These are phyloP conservation scores for Forsythia suspensa DNA, from an alignment of 257 asterid species.

Conservation along the genomic window DNA sequence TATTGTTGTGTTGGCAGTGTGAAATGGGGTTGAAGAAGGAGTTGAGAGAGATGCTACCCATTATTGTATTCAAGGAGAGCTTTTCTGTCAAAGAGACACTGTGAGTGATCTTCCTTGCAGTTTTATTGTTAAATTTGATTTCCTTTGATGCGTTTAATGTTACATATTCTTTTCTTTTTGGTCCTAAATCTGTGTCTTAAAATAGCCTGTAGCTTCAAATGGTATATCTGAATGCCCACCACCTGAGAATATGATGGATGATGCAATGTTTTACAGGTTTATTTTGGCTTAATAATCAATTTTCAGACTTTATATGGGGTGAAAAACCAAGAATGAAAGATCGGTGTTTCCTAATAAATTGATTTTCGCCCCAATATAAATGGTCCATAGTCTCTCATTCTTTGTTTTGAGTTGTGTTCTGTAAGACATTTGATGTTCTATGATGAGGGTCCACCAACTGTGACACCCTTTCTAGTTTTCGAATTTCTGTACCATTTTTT, in stretches of 20 bases:
- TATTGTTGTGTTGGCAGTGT: conserved; percentile 43
- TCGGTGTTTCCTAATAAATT: background rate
- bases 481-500: background rate
- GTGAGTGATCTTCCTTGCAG: conserved; percentile 39
- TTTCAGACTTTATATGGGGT: background rate
- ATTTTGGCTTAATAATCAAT: conserved; percentile 16
- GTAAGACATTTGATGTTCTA: background rate
- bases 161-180: background rate
- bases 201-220: background rate
- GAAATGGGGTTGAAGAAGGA: conserved; percentile 81
- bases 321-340: background rate
- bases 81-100: conserved; percentile 66
- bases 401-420: background rate
- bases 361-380: background rate
- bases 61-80: conserved; percentile 69
- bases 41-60: conserved; percentile 82
- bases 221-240: background rate
- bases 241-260: background rate
- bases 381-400: background rate
- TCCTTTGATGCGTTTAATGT: background rate
- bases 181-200: background rate
- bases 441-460: background rate
- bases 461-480: background rate
- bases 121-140: background rate
- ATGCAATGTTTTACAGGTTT: conserved; percentile 6